Evolutionary conservation across 2,329 filamentous ascomycete genomes (phyloP), one percentile per base, ranked within the genome.

Genomic region (Colletotrichum abscissum): DNA sequence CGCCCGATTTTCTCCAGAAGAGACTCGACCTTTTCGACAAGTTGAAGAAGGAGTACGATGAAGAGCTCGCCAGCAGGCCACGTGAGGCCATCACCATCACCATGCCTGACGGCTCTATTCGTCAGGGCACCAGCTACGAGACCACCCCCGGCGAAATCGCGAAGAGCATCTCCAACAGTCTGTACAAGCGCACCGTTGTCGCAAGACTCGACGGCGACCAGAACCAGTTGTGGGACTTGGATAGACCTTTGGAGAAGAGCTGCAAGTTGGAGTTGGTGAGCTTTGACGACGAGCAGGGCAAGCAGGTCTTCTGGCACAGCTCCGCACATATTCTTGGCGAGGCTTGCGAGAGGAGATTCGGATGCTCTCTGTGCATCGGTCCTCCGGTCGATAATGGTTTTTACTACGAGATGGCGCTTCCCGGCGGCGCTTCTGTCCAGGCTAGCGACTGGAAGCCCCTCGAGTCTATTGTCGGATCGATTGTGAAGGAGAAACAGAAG

Each of bases 291-390:
- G 85, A 88, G 62, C 80, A 94, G 84, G 96, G 95, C 79, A 95
- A 97, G 86, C 94, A 94, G 82, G 96, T 98, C 69, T 99, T 98
- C 86, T 99, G 96, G 96, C 97, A 98, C 84, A 96, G 93, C 79
- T 97, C 97, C n/a, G 72, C 72, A 57, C 97, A 99, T 82, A 92
- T 97, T 76, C 90, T 99, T n/a, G 97, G 97, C 77, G 97, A 98
- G 84, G 95, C 95, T 73, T 94, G 93, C 63, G 97, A 99, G 85
- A 90, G 93, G 80, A 90, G 95, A 79, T 99, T 95, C 81, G 94
- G 95, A 73, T 98, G 96, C 85, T 92, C 94, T 78, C 90, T 98
- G 58, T 98, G 95, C 83, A 97, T 98, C 81, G 97, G 97, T 28
- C 97, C 97, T 42, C 97, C 95, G 11, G 95, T 96, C 57, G 91